Conservation (phyloP, 768 basidiomycete species). For the Lenzites betulinus region DNA sequence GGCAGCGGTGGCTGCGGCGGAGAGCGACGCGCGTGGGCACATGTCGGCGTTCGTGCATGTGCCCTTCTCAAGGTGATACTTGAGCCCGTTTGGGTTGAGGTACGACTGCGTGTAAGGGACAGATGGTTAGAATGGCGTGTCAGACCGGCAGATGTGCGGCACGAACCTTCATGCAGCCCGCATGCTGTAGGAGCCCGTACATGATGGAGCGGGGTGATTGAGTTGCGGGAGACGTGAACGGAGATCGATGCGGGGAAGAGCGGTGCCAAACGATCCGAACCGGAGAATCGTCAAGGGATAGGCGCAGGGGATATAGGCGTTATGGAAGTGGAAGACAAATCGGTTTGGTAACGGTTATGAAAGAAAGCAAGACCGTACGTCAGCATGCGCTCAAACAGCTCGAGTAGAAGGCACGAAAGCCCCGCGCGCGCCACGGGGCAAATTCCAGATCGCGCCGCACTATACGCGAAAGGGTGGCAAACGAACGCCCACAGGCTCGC, state of each 20-base stretch:
- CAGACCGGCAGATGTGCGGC: not conserved
- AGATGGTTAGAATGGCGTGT: not conserved
- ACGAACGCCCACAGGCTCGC: no score
- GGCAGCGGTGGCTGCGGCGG: not conserved
- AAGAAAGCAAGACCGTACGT: not conserved
- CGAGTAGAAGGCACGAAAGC: not conserved
- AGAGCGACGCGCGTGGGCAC: constrained; percentile 22
- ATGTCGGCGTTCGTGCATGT: constrained; percentile 47
- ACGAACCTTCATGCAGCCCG: constrained; percentile 56
- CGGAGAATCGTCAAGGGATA: not conserved
- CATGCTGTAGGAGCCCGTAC: constrained; percentile 24
- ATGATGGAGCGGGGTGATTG: constrained; percentile 4
- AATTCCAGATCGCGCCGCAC: not conserved
- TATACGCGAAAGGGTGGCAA: no score
- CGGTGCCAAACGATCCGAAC: not conserved
- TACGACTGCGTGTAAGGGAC: constrained; percentile 44
- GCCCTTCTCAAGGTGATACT: constrained; percentile 69
- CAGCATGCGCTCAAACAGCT: not conserved
- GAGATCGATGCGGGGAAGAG: constrained; percentile 5
- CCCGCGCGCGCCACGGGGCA: not conserved
- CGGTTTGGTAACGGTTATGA: not conserved
- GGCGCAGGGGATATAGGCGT: not conserved
- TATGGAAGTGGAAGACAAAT: not conserved
- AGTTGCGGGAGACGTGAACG: not conserved
- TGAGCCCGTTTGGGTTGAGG: constrained; percentile 66